These are phyloP conservation scores for Rhodotorula kratochvilovae DNA, from an alignment of 768 basidiomycete species.

Conservation along the genomic window DNA sequence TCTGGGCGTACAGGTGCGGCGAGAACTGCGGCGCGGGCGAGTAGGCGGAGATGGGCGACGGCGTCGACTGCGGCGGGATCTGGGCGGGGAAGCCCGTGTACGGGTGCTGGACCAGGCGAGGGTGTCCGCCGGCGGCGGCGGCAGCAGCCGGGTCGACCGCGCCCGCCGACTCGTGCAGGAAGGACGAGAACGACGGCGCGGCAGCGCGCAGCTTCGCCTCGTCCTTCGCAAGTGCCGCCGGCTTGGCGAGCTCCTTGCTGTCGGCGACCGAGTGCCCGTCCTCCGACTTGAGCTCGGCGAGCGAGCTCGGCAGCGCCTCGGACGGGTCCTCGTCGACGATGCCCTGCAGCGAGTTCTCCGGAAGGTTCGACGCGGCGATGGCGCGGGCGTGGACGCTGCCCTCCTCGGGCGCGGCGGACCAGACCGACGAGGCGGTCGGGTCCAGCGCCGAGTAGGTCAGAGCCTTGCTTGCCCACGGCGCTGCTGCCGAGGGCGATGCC, in stretches of 20 bases:
- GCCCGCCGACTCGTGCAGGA: slow-evolving; percentile 33
- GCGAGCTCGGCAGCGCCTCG: slow-evolving; percentile 63
- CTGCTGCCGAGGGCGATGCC: slow-evolving; percentile 66
- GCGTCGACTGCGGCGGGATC: slow-evolving; percentile 14
- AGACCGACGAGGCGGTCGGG: slow-evolving; percentile 32
- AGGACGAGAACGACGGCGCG: slow-evolving; percentile 34
- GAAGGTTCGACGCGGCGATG: slow-evolving; percentile 50
- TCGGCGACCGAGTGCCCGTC: slow-evolving; percentile 55
- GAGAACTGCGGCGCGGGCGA: slow-evolving; percentile 15
- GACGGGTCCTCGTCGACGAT: slow-evolving; percentile 66
- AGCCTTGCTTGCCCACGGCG: slow-evolving; percentile 53
- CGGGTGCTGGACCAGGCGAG: neutral
- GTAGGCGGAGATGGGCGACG: slow-evolving; percentile 26
- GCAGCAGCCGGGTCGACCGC: slow-evolving; percentile 11
- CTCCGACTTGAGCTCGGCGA: slow-evolving; percentile 82
- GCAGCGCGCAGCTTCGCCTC: slow-evolving; percentile 34
- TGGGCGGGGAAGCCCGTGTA: slow-evolving; percentile 2
- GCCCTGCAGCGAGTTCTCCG: slow-evolving; percentile 74
- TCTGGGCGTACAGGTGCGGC: slow-evolving; percentile 2
- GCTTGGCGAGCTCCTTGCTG: slow-evolving; percentile 4
- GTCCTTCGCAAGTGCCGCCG: slow-evolving; percentile 3
- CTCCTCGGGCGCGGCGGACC: slow-evolving; percentile 28
- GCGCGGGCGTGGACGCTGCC: slow-evolving; percentile 17
- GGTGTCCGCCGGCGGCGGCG: neutral
- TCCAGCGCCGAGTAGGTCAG: slow-evolving; percentile 26